Evolutionary conservation across 805 yeast genomes (phyloP).

Genomic region (Suhomyces xylopsoci): DNA sequence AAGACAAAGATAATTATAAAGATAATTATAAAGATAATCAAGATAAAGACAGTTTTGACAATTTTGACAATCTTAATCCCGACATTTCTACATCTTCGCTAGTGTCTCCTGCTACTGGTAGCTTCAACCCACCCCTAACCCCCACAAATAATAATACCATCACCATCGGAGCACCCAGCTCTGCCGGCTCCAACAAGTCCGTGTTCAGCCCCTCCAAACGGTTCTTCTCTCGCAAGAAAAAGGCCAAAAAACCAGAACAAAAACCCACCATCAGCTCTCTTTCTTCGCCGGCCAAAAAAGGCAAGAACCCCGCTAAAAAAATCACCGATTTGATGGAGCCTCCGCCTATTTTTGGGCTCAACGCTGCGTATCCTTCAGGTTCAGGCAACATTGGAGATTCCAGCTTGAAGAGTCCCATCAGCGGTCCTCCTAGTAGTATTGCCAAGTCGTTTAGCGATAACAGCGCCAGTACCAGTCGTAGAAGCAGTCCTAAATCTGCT

Average conservation of each 20-base stretch:
- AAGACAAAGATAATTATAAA: too few species aligned
- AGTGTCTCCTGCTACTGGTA: not conserved
- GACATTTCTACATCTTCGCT: too few species aligned
- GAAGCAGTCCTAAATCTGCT: not conserved
- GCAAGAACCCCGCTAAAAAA: slow-evolving; percentile 6
- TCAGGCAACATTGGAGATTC: not conserved
- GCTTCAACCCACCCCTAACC: slow-evolving; percentile 13
- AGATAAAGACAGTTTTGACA: too few species aligned
- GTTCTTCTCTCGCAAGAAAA: slow-evolving; percentile 29
- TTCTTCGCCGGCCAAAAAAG: slow-evolving; percentile 18
- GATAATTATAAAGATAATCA: too few species aligned
- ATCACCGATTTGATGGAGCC: slow-evolving; percentile 33
- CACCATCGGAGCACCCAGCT: slow-evolving; percentile 39
- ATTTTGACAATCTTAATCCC: too few species aligned
- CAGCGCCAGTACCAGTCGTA: slow-evolving; percentile 1
- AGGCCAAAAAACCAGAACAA: slow-evolving; percentile 5
- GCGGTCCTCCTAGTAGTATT: not conserved
- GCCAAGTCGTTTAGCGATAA: not conserved
- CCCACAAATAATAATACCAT: slow-evolving; percentile 26
- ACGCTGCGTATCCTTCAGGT: slow-evolving; percentile 5
- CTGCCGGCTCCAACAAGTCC: slow-evolving; percentile 22
- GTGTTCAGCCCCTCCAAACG: slow-evolving; percentile 40
- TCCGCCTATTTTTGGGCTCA: slow-evolving; percentile 31
- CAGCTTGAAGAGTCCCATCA: not conserved
- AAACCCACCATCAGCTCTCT: slow-evolving; percentile 34